phyloP scores from a whole-genome alignment of 1,139 yeast genomes.

The Geotrichum fermentans region DNA sequence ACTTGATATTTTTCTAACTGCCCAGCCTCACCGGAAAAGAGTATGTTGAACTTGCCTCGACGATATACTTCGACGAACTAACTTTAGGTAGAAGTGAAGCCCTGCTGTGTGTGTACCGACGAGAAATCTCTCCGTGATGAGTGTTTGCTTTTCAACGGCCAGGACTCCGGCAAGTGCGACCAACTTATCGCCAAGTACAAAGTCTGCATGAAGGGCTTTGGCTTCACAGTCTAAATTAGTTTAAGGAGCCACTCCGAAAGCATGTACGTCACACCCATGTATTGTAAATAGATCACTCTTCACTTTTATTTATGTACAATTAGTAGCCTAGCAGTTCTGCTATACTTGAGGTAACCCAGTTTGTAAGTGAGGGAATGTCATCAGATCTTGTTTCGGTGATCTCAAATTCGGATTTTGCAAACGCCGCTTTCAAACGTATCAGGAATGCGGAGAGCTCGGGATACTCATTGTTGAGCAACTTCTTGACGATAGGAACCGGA shows the following conservation, averaged over 20 bases:
- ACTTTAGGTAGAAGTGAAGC: slow-evolving; percentile 56
- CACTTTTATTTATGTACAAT: neutral
- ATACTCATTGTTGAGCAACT: slow-evolving; percentile 26
- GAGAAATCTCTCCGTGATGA: slow-evolving; percentile 83
- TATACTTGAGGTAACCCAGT: slow-evolving; percentile 1
- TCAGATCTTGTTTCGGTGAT: slow-evolving; percentile 11
- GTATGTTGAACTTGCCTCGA: too few species aligned
- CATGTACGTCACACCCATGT: neutral
- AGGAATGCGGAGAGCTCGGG: slow-evolving; percentile 20
- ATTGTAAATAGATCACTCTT: neutral
- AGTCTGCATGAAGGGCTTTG: slow-evolving; percentile 85
- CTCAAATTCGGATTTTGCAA: slow-evolving; percentile 8
- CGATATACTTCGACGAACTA: too few species aligned
- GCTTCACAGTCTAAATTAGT: slow-evolving; percentile 50
- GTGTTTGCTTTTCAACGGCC: slow-evolving; percentile 76
- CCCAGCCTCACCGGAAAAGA: too few species aligned
- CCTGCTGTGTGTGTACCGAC: slow-evolving; percentile 92
- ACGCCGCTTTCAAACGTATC: neutral
- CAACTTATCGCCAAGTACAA: slow-evolving; percentile 67
- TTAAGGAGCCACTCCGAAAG: neutral
- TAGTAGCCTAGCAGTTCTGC: neutral
- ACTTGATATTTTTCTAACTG: too few species aligned
- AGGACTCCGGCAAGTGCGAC: slow-evolving; percentile 79
- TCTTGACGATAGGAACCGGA: slow-evolving; percentile 26
- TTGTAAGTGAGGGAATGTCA: slow-evolving; percentile 15